These are phyloP conservation scores for Exophiala sp. DNA, from an alignment of 2,329 filamentous ascomycete species.

Conservation along the genomic window DNA sequence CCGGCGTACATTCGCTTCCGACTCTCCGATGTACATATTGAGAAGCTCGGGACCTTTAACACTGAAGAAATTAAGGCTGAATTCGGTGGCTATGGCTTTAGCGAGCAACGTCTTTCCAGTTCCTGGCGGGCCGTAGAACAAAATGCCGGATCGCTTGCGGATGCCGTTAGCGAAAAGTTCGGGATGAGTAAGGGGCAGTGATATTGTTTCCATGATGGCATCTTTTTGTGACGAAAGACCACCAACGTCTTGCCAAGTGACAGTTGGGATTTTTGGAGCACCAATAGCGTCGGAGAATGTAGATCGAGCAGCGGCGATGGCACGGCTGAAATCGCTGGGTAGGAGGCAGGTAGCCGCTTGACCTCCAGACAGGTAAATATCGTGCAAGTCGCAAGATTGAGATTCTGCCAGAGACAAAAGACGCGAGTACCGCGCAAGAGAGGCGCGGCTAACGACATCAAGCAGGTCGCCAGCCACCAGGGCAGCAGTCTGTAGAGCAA, in stretches of 20 bases:
- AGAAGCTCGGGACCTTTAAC: conserved; percentile 88
- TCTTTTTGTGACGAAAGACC: conserved; percentile 92
- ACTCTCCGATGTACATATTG: conserved; percentile 96
- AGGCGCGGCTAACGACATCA: conserved; percentile 87
- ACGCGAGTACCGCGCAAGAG: conserved; percentile 71
- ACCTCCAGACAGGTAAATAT: conserved; percentile 86
- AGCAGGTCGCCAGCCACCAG: conserved; percentile 91
- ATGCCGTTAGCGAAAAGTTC: conserved; percentile 96
- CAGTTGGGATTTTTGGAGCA: conserved; percentile 95
- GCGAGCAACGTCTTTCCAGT: conserved; percentile 91
- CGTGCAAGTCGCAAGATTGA: conserved; percentile 39
- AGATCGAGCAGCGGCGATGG: conserved; percentile 91
- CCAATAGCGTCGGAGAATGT: conserved; percentile 98
- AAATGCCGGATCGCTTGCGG: conserved; percentile 92
- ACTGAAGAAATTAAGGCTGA: conserved; percentile 90
- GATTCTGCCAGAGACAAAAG: conserved; percentile 65
- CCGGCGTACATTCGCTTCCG: conserved; percentile 83
- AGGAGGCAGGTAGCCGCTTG: conserved; percentile 73
- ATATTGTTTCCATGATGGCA: conserved; percentile 94
- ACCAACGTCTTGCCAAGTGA: conserved; percentile 93
- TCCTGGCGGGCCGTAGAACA: conserved; percentile 88
- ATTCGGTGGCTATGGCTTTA: conserved; percentile 90
- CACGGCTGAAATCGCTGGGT: conserved; percentile 81
- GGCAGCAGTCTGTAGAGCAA: conserved; percentile 93
- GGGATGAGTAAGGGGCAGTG: conserved; percentile 82